Evolutionary conservation across 148 eudicot genomes (phyloP), one percentile per base, ranked within the genome.

Genomic region (Silene latifolia): DNA sequence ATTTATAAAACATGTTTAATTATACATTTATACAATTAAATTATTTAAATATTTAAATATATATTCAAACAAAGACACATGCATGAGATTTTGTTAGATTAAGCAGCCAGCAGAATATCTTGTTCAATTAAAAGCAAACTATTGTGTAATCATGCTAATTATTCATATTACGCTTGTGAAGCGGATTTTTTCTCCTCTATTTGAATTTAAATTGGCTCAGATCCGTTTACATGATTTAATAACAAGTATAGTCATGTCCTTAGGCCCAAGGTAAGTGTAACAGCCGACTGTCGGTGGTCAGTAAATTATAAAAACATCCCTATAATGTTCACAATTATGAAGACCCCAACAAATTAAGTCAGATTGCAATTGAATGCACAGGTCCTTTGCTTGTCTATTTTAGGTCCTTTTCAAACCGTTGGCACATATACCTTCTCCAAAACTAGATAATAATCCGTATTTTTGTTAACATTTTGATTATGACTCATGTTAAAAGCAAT

Each of bases 251-350:
- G n/a, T n/a, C n/a, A 39, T 35, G 69, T 8, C 69, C 13, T 66
- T 39, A 66, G 56, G 15, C 3, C 5, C 17, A 51, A 51, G 56
- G 56, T 51, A 4, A 8, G 48, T n/a, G 0, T 7, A 12, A 27
- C 27, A 72, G 3, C 1, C 48, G 18, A 72, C 42, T 54, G 60
- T 51, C 56, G 72, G 72, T 47, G 48, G 18, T 29, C 17, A 4
- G 18, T 71, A 24, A 51, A 25, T 58, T 7, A 72, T 56, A n/a
- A n/a, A n/a, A n/a, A n/a, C n/a, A n/a, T n/a, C n/a, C n/a, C n/a
- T n/a, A 29, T 56, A 71, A 72, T 72, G 74, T 72, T 18, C 72
- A 25, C 39, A 27, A 27, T 51, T 12, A 27, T 27, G 17, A 72
- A 32, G 13, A 32, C 4, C 25, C 63, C 62, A 56, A 57, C 74